phyloP scores from a whole-genome alignment of 805 yeast genomes.

The Saturnispora quitensis region DNA sequence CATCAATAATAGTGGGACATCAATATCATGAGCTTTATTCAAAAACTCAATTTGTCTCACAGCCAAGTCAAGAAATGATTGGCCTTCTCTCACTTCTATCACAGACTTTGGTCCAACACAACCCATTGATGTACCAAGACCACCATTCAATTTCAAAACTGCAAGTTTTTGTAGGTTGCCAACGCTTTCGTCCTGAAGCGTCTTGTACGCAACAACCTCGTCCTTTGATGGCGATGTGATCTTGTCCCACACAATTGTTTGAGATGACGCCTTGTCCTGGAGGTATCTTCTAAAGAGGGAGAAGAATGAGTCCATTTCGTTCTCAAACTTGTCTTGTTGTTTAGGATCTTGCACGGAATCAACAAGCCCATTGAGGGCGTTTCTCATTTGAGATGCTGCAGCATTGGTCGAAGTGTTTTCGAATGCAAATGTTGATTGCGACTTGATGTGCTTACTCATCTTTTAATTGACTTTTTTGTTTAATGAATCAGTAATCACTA shows the following conservation, averaged over 20 bases:
- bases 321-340: slow-evolving; percentile 56
- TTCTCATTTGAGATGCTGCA: slow-evolving; percentile 97
- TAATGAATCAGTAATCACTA: not conserved
- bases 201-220: slow-evolving; percentile 76
- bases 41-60: slow-evolving; percentile 96
- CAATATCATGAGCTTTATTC: slow-evolving; percentile 82
- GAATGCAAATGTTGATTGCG: slow-evolving; percentile 78
- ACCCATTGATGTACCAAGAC: slow-evolving; percentile 98
- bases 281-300: slow-evolving; percentile 88
- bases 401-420: slow-evolving; percentile 91
- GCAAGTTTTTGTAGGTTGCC: slow-evolving; percentile 70
- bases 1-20: slow-evolving; percentile 94
- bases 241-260: slow-evolving; percentile 86
- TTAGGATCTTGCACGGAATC: slow-evolving; percentile 61
- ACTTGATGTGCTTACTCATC: slow-evolving; percentile 49
- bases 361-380: slow-evolving; percentile 80
- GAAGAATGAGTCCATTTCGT: slow-evolving; percentile 91
- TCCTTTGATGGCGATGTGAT: slow-evolving; percentile 83
- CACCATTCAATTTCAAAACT: slow-evolving; percentile 94
- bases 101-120: slow-evolving; percentile 98
- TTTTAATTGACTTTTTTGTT: not conserved
- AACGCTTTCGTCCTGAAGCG: slow-evolving; percentile 33
- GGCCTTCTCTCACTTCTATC: slow-evolving; percentile 97
- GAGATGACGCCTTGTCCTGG: slow-evolving; percentile 79
- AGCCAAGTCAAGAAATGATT: slow-evolving; percentile 88